Base-by-base conservation (phyloP, 306 rosid genomes). In the Cucurbita pepo region DNA sequence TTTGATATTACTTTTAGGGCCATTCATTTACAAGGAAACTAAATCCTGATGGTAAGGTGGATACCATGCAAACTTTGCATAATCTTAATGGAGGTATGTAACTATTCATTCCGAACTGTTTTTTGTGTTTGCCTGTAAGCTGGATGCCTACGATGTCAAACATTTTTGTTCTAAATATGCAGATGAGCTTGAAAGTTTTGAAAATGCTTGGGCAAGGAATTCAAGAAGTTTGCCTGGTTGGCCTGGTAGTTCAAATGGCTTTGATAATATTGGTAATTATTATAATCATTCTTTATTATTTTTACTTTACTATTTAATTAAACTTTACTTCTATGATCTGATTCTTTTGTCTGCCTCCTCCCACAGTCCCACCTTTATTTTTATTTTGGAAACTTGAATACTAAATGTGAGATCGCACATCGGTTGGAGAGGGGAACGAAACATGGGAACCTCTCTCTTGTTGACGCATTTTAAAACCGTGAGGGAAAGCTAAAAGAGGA, bases 31-130 rank as follows among this genome's bases (percentile, higher is more conserved):
- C 85, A 10, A 87, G 94, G 86, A 89, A 94, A 80, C 89, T 94
- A 50, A 67, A 89, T 47, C 74, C 97, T 15, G 97, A 94, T 64
- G 98, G 97, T 70, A 85, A 76, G 73, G 97, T 89, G 79, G 89
- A 94, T 47, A 69, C 86, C 8, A 82, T 82, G 95, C 97, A 90
- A 83, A 82, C 91, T 72, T 71, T 90, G 83, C 97, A 90, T 85
- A 94, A 94, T 80, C 81, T 94, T 62, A 69, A 89, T 78, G 88
- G 83, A 89, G 97, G 98, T 94, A 76, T 61, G 64, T 69, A 9
- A 36, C n/a, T 30, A 13, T 75, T 66, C 6, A 1, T 34, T 12
- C 21, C 3, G 51, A 63, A 41, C 19, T 67, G 7, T 51, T 53
- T 22, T 10, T 54, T 12, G 36, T 59, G 6, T 73, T 21, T 3